Evolutionary conservation across 1,139 yeast genomes (phyloP).

Genomic region (Geotrichum restrictum): DNA sequence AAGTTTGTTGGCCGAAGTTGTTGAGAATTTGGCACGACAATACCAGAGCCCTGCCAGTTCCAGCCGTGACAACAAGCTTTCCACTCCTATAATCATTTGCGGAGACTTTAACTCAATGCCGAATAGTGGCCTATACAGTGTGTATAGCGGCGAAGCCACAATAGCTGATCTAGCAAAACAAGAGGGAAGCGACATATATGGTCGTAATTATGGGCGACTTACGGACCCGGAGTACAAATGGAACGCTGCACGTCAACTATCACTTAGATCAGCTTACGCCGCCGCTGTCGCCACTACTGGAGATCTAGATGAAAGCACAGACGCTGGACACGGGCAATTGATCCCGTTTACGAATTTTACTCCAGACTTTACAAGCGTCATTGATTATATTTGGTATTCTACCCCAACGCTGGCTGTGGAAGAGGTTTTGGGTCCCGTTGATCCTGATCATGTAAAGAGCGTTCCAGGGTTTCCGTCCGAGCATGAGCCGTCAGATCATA

Average conservation of each 20-base stretch:
- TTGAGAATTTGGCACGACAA: background rate
- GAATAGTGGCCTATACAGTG: conserved; percentile 3
- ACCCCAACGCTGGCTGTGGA: conserved; percentile 73
- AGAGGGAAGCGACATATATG: background rate
- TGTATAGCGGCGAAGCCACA: background rate
- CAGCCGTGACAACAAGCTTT: conserved; percentile 1
- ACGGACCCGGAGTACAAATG: background rate
- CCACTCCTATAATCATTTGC: conserved; percentile 7
- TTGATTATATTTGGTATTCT: conserved; percentile 94
- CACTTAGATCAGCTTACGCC: conserved; percentile 4
- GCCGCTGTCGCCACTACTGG: background rate
- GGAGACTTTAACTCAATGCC: conserved; percentile 11
- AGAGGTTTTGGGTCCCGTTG: conserved; percentile 82
- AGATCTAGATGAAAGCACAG: too few species aligned
- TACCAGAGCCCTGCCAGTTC: background rate
- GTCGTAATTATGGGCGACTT: conserved; percentile 1
- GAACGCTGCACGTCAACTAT: background rate
- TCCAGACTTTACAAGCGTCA: conserved; percentile 85
- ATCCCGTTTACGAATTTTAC: conserved; percentile 85
- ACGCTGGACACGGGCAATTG: background rate
- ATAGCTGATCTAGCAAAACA: background rate
- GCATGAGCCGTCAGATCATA: conserved; percentile 89
- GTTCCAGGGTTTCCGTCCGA: conserved; percentile 91
- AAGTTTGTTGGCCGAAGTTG: conserved; percentile 2
- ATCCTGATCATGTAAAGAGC: conserved; percentile 65